Evolutionary conservation across 192 early-diverging fungal species (phyloP).

Genomic region (Podila epicladia): DNA sequence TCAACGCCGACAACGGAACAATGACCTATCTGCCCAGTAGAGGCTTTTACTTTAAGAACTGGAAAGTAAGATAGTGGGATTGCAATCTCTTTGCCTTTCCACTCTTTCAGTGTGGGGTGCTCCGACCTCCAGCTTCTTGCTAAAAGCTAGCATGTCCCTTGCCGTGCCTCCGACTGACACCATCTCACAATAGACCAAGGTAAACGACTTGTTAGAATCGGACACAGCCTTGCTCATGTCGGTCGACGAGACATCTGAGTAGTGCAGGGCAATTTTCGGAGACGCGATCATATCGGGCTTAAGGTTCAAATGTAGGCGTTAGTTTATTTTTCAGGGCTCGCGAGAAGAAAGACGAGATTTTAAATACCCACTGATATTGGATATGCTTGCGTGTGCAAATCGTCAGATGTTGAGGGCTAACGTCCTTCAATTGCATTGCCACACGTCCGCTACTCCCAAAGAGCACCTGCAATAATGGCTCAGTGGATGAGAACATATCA

Average conservation of each 20-base stretch:
- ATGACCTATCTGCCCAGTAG: neutral
- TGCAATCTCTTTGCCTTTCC: neutral
- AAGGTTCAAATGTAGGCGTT: too few relatives aligned
- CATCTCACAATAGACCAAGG: neutral
- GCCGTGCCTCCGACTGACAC: neutral
- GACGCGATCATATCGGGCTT: neutral
- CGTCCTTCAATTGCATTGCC: too few relatives aligned
- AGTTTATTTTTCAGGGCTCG: too few relatives aligned
- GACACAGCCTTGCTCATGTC: neutral
- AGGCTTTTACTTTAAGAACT: neutral
- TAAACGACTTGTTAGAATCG: neutral
- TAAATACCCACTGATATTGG: too few relatives aligned
- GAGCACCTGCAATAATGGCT: too few relatives aligned
- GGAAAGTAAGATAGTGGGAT: neutral
- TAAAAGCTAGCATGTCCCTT: neutral
- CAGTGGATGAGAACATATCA: too few relatives aligned
- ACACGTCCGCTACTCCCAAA: too few relatives aligned
- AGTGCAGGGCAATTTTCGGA: neutral
- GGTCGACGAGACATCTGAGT: neutral
- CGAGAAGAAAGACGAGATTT: too few relatives aligned
- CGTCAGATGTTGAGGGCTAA: too few relatives aligned
- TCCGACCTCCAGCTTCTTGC: conserved; percentile 3
- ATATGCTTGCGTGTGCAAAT: too few relatives aligned
- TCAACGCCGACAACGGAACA: neutral
- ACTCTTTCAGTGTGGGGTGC: neutral